Evolutionary conservation across 2,329 filamentous ascomycete species (phyloP).

Genomic region (Myriosclerotinia curreyana): DNA sequence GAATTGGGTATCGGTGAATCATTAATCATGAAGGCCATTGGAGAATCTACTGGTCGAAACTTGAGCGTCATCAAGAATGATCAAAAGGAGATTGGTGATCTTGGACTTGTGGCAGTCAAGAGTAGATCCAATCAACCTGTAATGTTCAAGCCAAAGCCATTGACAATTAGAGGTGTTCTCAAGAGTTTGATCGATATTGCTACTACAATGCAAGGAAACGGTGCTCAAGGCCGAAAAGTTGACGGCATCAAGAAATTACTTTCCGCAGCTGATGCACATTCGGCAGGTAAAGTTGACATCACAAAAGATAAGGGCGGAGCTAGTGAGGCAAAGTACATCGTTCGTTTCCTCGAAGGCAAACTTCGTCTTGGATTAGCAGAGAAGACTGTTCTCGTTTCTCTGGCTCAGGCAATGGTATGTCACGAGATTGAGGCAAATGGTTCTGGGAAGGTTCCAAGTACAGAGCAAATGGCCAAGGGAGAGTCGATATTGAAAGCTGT

Average conservation of each 20-base stretch:
- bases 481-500: constrained; percentile 86
- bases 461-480: constrained; percentile 75
- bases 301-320: constrained; percentile 87
- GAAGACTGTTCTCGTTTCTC: constrained; percentile 82
- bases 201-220: constrained; percentile 80
- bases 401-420: constrained; percentile 82
- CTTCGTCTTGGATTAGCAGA: constrained; percentile 88
- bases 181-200: constrained; percentile 86
- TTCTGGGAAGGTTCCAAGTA: constrained; percentile 61
- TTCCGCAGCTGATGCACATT: constrained; percentile 78
- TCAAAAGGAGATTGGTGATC: constrained; percentile 93
- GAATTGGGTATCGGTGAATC: constrained; percentile 98
- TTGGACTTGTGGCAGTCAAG: constrained; percentile 92
- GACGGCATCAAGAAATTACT: constrained; percentile 94
- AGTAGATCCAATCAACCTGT: constrained; percentile 92
- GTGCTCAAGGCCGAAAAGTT: constrained; percentile 86
- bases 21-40: constrained; percentile 97
- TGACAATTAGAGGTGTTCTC: constrained; percentile 84
- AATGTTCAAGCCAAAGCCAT: constrained; percentile 94
- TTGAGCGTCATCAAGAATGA: constrained; percentile 89
- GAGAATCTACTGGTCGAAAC: constrained; percentile 86
- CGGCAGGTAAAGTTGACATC: constrained; percentile 79
- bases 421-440: constrained; percentile 74
- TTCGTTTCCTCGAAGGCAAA: constrained; percentile 93
- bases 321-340: constrained; percentile 91